Base-by-base conservation (phyloP, 495 filamentous ascomycete genomes). In the Xylaria flabelliformis region DNA sequence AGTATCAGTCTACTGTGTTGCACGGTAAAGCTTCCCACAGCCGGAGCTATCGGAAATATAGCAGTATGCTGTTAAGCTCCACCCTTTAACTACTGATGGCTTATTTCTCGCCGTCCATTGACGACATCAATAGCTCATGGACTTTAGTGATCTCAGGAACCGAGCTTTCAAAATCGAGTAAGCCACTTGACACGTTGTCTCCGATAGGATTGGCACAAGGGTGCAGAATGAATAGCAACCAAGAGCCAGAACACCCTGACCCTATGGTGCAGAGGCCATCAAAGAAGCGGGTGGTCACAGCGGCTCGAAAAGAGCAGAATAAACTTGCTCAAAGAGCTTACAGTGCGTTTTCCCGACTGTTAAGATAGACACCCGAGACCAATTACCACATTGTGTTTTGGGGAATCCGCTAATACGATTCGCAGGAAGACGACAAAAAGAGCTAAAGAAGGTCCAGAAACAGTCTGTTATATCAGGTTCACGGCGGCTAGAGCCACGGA, bases 231-330 rank as follows among this genome's bases (percentile, higher is more conserved):
- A 19, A 62, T 12, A 41, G 19, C 4, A 26, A 19, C 68, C 56
- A 34, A 41, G 32, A 51, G 68, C 44, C 1, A 64, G 58, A 51
- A 15, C 42, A 39, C 39, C 12, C 69, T 48, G 26, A 19, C 39
- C 6, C 4, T 26, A 32, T 15, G 2, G 44, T 41, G 29, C 19
- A 19, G 12, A 63, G 64, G 50, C 55, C 64, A 24, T 64, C 70
- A 58, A 75, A 73, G 53, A 76, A 74, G 46, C 78, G 83, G 19
- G 70, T 80, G n/a, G 73, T 84, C 46, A 85, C 83, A 4, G 73
- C 74, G 15, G 83, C 83, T 41, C 77, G 83, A 9, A 80, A 78
- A 74, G 79, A 82, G 48, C 83, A 84, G 69, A 85, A 85, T 46
- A 72, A 78, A 32, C 66, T 79, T 21, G 80, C 82, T n/a, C 83